Evolutionary conservation across 2,329 filamentous ascomycete species (phyloP), one percentile per base, ranked within the genome.

Genomic region (Trichophyton simii): DNA sequence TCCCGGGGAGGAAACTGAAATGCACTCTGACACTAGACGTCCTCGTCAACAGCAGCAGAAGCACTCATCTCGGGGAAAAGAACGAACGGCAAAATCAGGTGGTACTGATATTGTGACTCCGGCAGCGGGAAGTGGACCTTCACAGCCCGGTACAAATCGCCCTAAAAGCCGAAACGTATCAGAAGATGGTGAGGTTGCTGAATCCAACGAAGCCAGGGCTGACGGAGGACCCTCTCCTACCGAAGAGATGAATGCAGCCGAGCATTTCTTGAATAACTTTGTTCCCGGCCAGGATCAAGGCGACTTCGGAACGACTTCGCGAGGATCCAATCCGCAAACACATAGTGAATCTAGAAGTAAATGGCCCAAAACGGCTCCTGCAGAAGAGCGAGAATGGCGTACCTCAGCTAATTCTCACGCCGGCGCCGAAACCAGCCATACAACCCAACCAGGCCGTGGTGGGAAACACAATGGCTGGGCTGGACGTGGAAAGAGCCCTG

Each of bases 191-290:
- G 73, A 75, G 63, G 64, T 75, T 8, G 65, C 66, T 44, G 67
- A 69, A 28, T 54, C 66, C 50, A 58, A 46, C 18, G 48, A 63
- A 61, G 13, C 61, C 59, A 46, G 63, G 62, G 5, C 34, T 44
- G 41, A 60, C 57, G 55, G 61, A 15, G 42, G 59, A 25, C 41
- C 44, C 9, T 57, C 52, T 15, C 61, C 66, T 4, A 63, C 66
- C 15, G 71, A 74, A 60, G 68, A 70, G 36, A 66, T 68, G 46
- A 71, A 66, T 55, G 73, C 69, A n/a, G 72, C 73, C 9, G 74
- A 76, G 55, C 68, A 69, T 15, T 77, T 76, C 57, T 66, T 76
- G 13, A 70, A 70, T 57, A 68, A 67, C n/a, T 72, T 75, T 25
- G 63, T 66, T 15, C 68, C 73, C 20, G 69, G 60, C 7, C 59